Evolutionary conservation across 2,329 filamentous ascomycete genomes (phyloP).

Genomic region (Venturia oleaginea): DNA sequence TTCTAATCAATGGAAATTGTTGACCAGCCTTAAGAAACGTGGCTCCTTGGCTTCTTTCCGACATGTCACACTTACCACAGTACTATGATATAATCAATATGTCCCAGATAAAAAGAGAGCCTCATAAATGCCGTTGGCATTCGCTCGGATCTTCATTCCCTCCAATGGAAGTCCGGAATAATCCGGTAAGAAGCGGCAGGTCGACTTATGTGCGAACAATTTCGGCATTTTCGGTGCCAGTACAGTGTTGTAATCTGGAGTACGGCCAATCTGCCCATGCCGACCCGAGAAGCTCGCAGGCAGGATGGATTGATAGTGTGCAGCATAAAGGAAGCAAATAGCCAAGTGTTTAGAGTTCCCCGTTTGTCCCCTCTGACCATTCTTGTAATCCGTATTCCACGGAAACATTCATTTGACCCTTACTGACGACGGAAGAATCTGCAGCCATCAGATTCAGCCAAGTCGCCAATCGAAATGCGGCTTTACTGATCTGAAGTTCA

Average conservation of each 20-base stretch:
- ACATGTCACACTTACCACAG: neutral
- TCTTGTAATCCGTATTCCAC: neutral
- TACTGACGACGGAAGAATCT: neutral
- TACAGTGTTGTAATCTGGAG: neutral
- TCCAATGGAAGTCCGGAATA: neutral
- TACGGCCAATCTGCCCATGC: neutral
- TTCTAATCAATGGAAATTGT: too few species aligned
- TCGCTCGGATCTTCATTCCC: neutral
- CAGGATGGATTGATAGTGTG: neutral
- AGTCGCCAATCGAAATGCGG: constrained; percentile 29
- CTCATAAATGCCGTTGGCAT: neutral
- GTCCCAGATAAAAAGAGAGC: neutral
- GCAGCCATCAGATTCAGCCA: constrained; percentile 29
- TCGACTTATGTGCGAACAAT: neutral
- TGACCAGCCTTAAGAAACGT: neutral
- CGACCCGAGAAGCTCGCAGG: neutral
- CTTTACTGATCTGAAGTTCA: constrained; percentile 34
- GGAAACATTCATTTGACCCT: neutral
- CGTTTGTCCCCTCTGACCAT: neutral
- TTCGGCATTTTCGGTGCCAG: neutral
- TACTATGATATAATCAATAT: too few species aligned
- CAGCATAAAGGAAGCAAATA: neutral
- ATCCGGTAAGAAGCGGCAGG: neutral
- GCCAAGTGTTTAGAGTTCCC: neutral
- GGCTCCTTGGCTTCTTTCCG: neutral